Evolutionary conservation across 257 asterid species (phyloP).

Genomic region (Eustoma russellianum): DNA sequence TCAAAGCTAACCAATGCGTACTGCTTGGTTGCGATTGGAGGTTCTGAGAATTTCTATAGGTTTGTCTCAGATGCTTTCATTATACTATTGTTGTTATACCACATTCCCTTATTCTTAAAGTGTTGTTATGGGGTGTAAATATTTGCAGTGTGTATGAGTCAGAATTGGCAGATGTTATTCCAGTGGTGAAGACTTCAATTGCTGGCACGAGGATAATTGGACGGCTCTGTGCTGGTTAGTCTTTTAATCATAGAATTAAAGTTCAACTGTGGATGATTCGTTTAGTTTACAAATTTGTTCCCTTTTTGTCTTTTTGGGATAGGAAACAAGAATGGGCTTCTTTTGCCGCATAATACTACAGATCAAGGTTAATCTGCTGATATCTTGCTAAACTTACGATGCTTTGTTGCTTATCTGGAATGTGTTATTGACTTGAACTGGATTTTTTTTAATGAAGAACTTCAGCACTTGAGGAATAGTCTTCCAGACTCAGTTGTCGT

Average conservation of each 20-base stretch:
- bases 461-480: conserved; percentile 80
- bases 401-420: neutral
- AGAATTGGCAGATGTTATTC: conserved; percentile 69
- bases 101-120: too few relatives aligned
- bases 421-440: neutral
- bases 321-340: conserved; percentile 95
- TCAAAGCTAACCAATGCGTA: conserved; percentile 93
- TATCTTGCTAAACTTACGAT: neutral
- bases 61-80: conserved; percentile 1
- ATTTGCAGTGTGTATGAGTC: conserved; percentile 67
- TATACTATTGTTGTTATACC: neutral
- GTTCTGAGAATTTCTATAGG: conserved; percentile 94
- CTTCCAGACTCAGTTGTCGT: conserved; percentile 83
- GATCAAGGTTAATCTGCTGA: conserved; percentile 60
- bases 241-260: neutral
- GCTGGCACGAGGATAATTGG: conserved; percentile 86
- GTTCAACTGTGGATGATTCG: neutral
- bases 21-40: conserved; percentile 85
- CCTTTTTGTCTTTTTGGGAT: conserved; percentile 2
- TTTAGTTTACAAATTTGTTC: neutral
- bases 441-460: conserved; percentile 32
- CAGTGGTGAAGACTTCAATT: conserved; percentile 82
- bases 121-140: neutral
- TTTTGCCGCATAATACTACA: conserved; percentile 87
- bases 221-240: conserved; percentile 80